Conservation (phyloP, 352 stramenopile genomes). For the Globisporangium radiosum region DNA sequence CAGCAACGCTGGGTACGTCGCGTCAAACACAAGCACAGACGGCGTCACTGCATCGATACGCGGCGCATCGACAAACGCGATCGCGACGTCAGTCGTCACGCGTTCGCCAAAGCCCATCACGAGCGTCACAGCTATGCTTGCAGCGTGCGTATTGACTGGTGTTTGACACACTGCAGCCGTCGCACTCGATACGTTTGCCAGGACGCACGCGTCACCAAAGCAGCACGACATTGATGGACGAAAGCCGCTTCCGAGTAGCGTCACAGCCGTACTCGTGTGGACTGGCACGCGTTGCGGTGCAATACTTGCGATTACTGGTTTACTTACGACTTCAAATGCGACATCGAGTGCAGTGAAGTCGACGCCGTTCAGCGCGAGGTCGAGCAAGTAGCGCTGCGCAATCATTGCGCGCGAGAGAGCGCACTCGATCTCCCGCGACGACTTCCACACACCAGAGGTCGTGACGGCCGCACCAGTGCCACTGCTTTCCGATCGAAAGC, state of each 20-base stretch:
- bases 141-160: constrained; percentile 8
- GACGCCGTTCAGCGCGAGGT: constrained; percentile 21
- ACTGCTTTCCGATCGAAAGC: constrained; percentile 7
- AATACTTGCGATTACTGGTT: constrained; percentile 17
- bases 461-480: background rate
- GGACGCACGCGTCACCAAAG: constrained; percentile 30
- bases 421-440: constrained; percentile 20
- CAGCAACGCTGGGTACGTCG: constrained; percentile 12
- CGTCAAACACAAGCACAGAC: constrained; percentile 24
- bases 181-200: constrained; percentile 11
- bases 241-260: constrained; percentile 23
- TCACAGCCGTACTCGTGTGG: constrained; percentile 18
- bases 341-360: constrained; percentile 10
- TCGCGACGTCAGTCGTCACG: constrained; percentile 13
- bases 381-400: constrained; percentile 18
- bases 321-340: constrained; percentile 17
- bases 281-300: constrained; percentile 16
- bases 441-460: constrained; percentile 21
- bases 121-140: constrained; percentile 15
- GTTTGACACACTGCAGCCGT: constrained; percentile 19
- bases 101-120: constrained; percentile 6
- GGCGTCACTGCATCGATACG: constrained; percentile 16
- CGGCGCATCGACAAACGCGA: constrained; percentile 16
- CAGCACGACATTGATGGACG: constrained; percentile 29
- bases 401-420: constrained; percentile 5